Percentiles rank a stretch among this genome's conserved stretches.
Evolutionary conservation across 1,284 basidiomycete species (phyloP).

Genomic region (Retiboletus flavoniger): DNA sequence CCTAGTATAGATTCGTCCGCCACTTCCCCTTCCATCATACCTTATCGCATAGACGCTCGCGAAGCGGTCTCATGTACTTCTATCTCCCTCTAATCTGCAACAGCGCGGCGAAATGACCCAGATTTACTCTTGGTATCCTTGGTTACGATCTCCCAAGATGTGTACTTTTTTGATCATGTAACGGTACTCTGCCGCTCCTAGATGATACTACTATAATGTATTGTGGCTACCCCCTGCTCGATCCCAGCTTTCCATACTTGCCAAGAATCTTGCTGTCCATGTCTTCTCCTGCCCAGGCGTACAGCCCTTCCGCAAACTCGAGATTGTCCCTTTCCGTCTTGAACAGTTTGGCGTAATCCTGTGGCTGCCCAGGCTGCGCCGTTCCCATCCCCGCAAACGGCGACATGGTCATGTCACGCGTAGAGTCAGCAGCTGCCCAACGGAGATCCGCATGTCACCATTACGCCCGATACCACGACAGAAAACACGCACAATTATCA

Average conservation of each 20-base stretch:
- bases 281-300: constrained; percentile 78
- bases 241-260: constrained; percentile 63
- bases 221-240: constrained; percentile 22
- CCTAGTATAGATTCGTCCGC: constrained; percentile 49
- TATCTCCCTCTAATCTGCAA: constrained; percentile 33
- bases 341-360: constrained; percentile 90
- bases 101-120: constrained; percentile 12
- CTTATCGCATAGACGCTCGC: constrained; percentile 26
- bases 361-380: constrained; percentile 55
- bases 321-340: constrained; percentile 92
- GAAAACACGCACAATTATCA: constrained; percentile 73
- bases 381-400: constrained; percentile 68
- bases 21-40: constrained; percentile 14
- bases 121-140: constrained; percentile 9
- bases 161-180: constrained; percentile 32
- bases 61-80: constrained; percentile 24
- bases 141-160: constrained; percentile 22
- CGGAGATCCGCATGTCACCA: constrained; percentile 17
- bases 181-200: constrained; percentile 21
- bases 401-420: constrained; percentile 69
- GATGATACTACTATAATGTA: constrained; percentile 25
- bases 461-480: constrained; percentile 12
- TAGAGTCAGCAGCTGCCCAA: constrained; percentile 68
- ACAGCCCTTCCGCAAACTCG: constrained; percentile 83
- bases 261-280: constrained; percentile 76